phyloP scores from a whole-genome alignment of 2,329 filamentous ascomycete genomes.

The Xylaria sp. region DNA sequence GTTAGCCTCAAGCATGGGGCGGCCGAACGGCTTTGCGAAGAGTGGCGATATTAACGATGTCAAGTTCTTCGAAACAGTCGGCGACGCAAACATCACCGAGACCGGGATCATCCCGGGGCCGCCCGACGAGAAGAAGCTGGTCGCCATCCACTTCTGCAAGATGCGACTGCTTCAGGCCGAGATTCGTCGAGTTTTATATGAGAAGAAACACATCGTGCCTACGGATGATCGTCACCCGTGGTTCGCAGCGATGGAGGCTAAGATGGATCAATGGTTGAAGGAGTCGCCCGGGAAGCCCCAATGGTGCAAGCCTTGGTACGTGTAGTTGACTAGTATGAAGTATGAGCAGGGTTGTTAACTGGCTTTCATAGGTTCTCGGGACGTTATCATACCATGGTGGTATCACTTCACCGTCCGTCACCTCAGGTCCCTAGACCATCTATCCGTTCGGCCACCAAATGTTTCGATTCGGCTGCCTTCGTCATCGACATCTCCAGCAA shows the following conservation, averaged over 20 bases:
- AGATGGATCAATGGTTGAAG: conserved; percentile 79
- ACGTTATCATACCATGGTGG: conserved; percentile 83
- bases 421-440: conserved; percentile 90
- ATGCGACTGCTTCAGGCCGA: conserved; percentile 88
- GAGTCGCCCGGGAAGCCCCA: conserved; percentile 69
- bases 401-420: conserved; percentile 86
- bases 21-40: conserved; percentile 83
- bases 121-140: conserved; percentile 78
- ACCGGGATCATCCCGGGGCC: conserved; percentile 74
- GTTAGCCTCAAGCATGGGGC: conserved; percentile 82
- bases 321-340: conserved; percentile 12
- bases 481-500: conserved; percentile 81
- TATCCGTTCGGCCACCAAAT: conserved; percentile 73
- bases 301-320: conserved; percentile 81
- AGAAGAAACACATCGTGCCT: conserved; percentile 77
- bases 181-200: conserved; percentile 82
- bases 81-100: conserved; percentile 80
- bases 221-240: conserved; percentile 81
- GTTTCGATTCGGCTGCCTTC: conserved; percentile 79
- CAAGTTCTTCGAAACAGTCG: conserved; percentile 77
- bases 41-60: conserved; percentile 83
- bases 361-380: conserved; percentile 57
- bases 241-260: conserved; percentile 79
- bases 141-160: conserved; percentile 90
- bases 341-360: neutral